Conservation (phyloP, 305 asterid genomes). For the Solanum hybrid region DNA sequence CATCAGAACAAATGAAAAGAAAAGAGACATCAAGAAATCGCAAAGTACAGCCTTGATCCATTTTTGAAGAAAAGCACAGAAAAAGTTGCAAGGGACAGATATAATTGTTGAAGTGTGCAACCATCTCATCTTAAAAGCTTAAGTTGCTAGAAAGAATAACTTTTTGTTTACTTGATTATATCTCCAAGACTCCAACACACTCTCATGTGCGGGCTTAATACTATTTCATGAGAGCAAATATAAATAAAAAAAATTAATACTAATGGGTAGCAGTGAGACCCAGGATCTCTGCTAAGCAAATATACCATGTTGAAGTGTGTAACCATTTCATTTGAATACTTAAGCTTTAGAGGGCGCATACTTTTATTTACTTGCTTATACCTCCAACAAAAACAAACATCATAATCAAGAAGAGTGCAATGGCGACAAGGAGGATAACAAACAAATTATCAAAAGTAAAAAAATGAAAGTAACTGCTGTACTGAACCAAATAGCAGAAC, state of each 20-base stretch:
- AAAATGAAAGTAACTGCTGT: not conserved
- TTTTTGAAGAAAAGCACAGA: not conserved
- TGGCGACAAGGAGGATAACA: not conserved
- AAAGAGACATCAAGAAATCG: not conserved
- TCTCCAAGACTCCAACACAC: not conserved
- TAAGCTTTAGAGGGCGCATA: not conserved
- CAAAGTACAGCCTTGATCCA: constrained; percentile 1
- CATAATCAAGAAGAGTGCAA: constrained; percentile 4
- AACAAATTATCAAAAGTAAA: not conserved
- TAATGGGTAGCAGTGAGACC: not conserved
- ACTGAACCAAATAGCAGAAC: constrained; percentile 14
- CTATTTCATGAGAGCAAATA: not conserved
- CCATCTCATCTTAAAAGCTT: not conserved
- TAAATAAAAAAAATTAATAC: not conserved
- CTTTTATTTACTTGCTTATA: not conserved
- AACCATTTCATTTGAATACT: not conserved
- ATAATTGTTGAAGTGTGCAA: not conserved
- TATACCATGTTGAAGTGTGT: not conserved
- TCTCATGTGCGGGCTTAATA: not conserved
- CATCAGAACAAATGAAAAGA: not conserved
- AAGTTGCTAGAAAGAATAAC: not conserved
- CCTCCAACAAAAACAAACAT: not conserved
- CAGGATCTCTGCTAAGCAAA: not conserved
- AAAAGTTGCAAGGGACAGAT: not conserved
- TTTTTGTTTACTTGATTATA: not conserved